A percentile compares a stretch with the other conserved stretches of the same genome.
Evolutionary conservation across 257 asterid species (phyloP).

Genomic region (Solanum habrochaites): DNA sequence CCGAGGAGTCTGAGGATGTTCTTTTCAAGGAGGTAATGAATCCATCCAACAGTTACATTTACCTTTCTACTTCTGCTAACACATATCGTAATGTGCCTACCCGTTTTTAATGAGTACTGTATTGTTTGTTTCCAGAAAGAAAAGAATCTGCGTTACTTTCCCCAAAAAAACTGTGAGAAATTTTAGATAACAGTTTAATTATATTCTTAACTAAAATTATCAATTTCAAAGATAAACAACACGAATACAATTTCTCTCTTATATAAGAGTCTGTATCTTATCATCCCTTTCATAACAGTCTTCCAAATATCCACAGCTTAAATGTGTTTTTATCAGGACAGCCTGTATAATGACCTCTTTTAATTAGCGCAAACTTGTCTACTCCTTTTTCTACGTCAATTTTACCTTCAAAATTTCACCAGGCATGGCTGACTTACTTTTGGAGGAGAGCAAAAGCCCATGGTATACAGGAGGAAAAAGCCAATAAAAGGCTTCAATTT

Average conservation of each 20-base stretch:
- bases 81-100: background rate
- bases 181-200: background rate
- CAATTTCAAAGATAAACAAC: background rate
- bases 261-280: background rate
- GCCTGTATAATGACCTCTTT: background rate
- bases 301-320: background rate
- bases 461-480: constrained; percentile 73
- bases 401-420: background rate
- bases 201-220: background rate
- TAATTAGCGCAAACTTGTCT: background rate
- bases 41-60: background rate
- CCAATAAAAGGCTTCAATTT: constrained; percentile 56
- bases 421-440: constrained; percentile 96
- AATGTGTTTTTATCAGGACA: background rate
- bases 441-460: constrained; percentile 91
- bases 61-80: background rate
- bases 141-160: background rate
- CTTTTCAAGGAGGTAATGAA: constrained; percentile 83
- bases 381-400: background rate
- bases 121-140: background rate
- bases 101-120: background rate
- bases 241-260: background rate
- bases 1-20: constrained; percentile 95
- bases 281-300: background rate
- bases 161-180: background rate